These are phyloP conservation scores for Calonectria pauciramosa DNA, from an alignment of 2,329 filamentous ascomycete species.

Conservation along the genomic window DNA sequence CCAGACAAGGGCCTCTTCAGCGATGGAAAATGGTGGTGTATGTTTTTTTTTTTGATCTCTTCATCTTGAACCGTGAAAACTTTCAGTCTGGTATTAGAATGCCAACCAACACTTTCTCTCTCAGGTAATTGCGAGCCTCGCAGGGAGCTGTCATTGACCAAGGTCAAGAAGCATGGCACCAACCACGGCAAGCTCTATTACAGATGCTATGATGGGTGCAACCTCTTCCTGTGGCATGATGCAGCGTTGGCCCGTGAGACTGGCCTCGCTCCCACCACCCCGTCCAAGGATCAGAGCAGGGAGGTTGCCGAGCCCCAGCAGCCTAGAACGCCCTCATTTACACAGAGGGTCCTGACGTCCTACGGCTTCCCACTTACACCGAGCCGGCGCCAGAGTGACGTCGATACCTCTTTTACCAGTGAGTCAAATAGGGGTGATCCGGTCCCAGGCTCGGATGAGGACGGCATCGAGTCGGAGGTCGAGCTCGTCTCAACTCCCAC, in stretches of 20 bases:
- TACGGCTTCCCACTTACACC: conserved; percentile 48
- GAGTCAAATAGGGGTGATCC: conserved; percentile 33
- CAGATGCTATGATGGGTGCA: conserved; percentile 56
- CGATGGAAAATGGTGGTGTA: conserved; percentile 55
- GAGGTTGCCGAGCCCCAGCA: conserved; percentile 29
- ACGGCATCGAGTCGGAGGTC: not conserved
- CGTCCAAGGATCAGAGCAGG: not conserved
- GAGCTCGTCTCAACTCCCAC: not conserved
- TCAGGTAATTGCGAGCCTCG: conserved; percentile 61
- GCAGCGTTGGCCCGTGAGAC: conserved; percentile 51
- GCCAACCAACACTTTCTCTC: not conserved
- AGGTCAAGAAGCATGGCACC: conserved; percentile 53
- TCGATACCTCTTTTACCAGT: conserved; percentile 19
- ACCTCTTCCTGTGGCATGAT: conserved; percentile 62
- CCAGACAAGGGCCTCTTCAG: conserved; percentile 49
- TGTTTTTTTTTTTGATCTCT: conserved; percentile 24
- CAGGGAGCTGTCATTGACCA: conserved; percentile 50
- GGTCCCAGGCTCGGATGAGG: not conserved
- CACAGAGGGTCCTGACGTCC: conserved; percentile 46
- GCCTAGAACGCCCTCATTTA: conserved; percentile 46
- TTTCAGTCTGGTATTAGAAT: not conserved
- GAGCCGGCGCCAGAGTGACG: conserved; percentile 31
- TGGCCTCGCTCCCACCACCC: conserved; percentile 28
- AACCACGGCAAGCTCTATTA: conserved; percentile 61
- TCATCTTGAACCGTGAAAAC: not conserved